Evolutionary conservation across 2,329 filamentous ascomycete species (phyloP).

Genomic region (Annulohypoxylon truncatum): DNA sequence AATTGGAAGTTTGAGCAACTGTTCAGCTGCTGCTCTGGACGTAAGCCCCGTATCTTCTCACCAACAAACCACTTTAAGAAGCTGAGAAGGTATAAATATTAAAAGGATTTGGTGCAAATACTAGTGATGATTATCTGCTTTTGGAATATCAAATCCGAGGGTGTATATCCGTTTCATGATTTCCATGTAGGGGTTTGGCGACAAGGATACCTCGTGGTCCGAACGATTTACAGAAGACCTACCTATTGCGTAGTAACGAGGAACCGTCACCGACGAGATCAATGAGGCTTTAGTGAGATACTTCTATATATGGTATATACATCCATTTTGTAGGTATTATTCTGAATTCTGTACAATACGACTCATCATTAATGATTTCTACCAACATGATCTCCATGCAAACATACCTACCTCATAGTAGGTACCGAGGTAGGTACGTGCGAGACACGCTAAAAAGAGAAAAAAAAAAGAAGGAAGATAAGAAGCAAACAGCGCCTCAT

Average conservation of each 20-base stretch:
- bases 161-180: not conserved
- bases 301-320: not conserved
- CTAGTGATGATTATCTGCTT: not conserved
- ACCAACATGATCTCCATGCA: constrained; percentile 14
- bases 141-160: not conserved
- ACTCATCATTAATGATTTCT: constrained; percentile 19
- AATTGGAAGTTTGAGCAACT: constrained; percentile 13
- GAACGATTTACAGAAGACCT: not conserved
- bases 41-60: not conserved
- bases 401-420: no score
- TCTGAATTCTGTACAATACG: not conserved
- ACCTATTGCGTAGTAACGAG: not conserved
- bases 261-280: not conserved
- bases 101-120: not conserved
- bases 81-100: not conserved
- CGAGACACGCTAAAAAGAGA: not conserved
- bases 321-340: not conserved
- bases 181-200: not conserved
- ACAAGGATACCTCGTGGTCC: not conserved
- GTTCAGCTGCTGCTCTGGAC: not conserved
- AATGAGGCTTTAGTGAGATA: not conserved
- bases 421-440: not conserved
- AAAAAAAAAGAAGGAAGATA: constrained; percentile 19
- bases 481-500: constrained; percentile 23
- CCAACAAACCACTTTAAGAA: not conserved